Base-by-base conservation (phyloP, 768 basidiomycete genomes). In the Lentinus brumalis region DNA sequence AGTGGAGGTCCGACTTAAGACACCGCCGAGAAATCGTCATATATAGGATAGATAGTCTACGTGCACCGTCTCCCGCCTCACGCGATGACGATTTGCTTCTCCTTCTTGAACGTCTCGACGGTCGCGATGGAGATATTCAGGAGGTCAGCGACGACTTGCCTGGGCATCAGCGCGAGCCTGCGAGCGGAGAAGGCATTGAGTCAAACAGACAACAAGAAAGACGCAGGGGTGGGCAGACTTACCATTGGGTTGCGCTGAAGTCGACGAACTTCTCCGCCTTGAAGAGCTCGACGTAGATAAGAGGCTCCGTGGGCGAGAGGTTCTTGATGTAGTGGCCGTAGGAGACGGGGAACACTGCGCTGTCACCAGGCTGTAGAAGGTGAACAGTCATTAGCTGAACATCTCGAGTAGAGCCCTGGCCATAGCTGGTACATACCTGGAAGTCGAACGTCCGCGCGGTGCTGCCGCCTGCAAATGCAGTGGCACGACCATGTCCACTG, bases 321-420 rank as follows among this genome's bases (percentile, higher is more conserved):
- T 70, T 70, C 65, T 60, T 59, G 54, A 70, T 63, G 62, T 70
- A 70, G 58, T 70, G 69, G 3, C 66, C 69, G 50, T 68, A 68
- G 1, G 62, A 65, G 18, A 56, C 42, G 7, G 69, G 67, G 64
- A 68, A 70, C 15, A 68, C 69, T 12, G 56, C 67, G 32, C 65
- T 69, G 60, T 69, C 67, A n/a, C 66, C 66, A 35, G 64, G 56
- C 66, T 49, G 29, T 44, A 21, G 21, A 9, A 12, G 21, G 21
- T 26, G 46, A 7, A 49, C 46, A 5, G 46, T 29, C 3, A 29
- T 7, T 9, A 29, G 14, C 21, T 26, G 21, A 18, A 21, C 21
- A 11, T 10, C 46, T 29, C 46, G 46, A 49, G 10, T 12, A 46
- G 45, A 46, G 21, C 42, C 41, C 38, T 39, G 32, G 11, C 8